These are phyloP conservation scores for Cercis canadensis DNA, from an alignment of 306 rosid species.

Conservation along the genomic window DNA sequence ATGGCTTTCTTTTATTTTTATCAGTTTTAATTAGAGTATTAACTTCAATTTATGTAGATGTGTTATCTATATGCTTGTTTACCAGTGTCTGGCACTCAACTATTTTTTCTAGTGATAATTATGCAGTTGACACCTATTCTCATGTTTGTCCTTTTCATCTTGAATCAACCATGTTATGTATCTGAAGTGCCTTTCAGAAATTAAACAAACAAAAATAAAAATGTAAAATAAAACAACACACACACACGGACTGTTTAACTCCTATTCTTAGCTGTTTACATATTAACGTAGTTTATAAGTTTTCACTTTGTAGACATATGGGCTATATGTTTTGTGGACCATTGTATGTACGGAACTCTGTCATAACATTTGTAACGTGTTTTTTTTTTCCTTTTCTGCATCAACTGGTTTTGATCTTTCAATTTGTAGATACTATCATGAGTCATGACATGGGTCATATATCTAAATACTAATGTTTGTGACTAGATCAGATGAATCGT, in stretches of 20 bases:
- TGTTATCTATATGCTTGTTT: not conserved
- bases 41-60: not conserved
- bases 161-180: constrained; percentile 15
- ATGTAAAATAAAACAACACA: no score
- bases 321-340: constrained; percentile 26
- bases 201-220: no score
- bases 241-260: not conserved
- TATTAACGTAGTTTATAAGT: constrained; percentile 26
- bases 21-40: not conserved
- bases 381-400: constrained; percentile 17
- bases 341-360: not conserved
- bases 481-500: constrained; percentile 70
- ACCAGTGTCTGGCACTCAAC: not conserved
- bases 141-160: constrained; percentile 8
- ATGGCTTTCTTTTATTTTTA: not conserved
- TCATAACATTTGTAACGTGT: constrained; percentile 3
- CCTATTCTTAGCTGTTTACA: not conserved
- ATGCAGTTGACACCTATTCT: constrained; percentile 4
- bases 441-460: constrained; percentile 11
- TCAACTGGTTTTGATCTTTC: constrained; percentile 30
- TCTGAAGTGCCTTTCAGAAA: no score
- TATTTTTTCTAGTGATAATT: constrained; percentile 9
- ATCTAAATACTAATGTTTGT: constrained; percentile 49
- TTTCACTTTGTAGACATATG: constrained; percentile 9
- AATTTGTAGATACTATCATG: constrained; percentile 10